Conservation (phyloP, 768 basidiomycete genomes). For the Hygrophorus russula region DNA sequence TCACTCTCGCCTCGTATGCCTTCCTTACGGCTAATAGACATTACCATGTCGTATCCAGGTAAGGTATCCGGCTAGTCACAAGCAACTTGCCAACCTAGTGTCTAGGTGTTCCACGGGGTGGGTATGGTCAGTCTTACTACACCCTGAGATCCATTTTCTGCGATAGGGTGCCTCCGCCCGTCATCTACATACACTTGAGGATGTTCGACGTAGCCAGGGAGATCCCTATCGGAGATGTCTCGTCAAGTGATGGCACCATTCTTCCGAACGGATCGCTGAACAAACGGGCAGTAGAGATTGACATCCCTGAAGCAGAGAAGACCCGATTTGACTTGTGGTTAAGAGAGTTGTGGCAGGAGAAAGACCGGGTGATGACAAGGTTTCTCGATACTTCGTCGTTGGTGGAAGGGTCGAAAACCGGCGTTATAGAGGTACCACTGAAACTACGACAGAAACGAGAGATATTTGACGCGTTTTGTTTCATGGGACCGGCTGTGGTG, state of each 20-base stretch:
- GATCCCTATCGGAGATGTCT: conserved; percentile 60
- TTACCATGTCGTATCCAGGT: conserved; percentile 91
- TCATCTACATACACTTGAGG: conserved; percentile 80
- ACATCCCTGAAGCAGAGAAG: conserved; percentile 49
- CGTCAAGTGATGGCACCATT: conserved; percentile 21
- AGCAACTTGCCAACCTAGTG: conserved; percentile 7
- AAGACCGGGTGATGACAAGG: conserved; percentile 66
- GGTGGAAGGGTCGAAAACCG: conserved; percentile 13
- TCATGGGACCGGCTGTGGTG: conserved; percentile 48
- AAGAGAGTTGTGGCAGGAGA: conserved; percentile 68
- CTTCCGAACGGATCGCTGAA: conserved; percentile 16
- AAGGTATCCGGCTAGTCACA: conserved; percentile 8
- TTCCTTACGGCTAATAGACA: conserved; percentile 72
- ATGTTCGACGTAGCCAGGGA: conserved; percentile 56
- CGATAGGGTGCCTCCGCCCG: conserved; percentile 69
- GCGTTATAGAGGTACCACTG: conserved; percentile 45
- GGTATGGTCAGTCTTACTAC: conserved; percentile 83
- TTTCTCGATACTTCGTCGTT: conserved; percentile 50
- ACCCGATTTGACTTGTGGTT: conserved; percentile 76
- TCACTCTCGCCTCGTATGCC: conserved; percentile 72
- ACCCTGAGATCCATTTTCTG: conserved; percentile 85
- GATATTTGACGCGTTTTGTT: conserved; percentile 56
- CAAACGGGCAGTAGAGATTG: conserved; percentile 27
- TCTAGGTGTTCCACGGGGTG: conserved; percentile 63
- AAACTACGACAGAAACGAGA: conserved; percentile 43